Conservation (phyloP, 805 yeast genomes). For the Kluyveromyces aestuarii region DNA sequence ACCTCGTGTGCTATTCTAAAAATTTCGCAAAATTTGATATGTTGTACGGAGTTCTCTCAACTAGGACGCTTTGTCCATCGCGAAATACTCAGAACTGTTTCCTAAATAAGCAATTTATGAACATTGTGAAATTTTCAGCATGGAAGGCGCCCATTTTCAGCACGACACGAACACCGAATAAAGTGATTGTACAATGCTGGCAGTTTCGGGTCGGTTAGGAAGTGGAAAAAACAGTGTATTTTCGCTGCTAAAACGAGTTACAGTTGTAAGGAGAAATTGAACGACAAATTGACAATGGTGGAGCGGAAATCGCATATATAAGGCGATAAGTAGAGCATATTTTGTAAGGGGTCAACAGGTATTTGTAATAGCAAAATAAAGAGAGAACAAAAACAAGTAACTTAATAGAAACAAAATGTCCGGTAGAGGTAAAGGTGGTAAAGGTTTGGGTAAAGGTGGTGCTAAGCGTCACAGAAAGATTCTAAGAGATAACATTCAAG, state of each 20-base stretch:
- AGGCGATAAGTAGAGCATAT: background rate
- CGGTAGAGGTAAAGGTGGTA: slow-evolving; percentile 99
- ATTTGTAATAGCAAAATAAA: background rate
- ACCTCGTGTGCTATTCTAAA: background rate
- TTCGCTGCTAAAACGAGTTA: background rate
- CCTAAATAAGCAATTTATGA: background rate
- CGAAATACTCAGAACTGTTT: background rate
- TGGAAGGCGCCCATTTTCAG: background rate
- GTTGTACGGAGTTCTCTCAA: background rate
- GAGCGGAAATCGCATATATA: background rate
- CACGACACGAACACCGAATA: background rate
- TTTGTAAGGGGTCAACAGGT: no score
- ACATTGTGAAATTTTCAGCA: background rate
- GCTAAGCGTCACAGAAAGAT: slow-evolving; percentile 99
- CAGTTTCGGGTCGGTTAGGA: background rate
- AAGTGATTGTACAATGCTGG: background rate
- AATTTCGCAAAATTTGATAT: background rate
- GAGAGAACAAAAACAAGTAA: slow-evolving; percentile 4
- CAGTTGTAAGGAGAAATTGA: background rate
- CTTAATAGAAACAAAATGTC: slow-evolving; percentile 46
- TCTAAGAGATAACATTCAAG: slow-evolving; percentile 97
- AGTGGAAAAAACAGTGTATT: background rate
- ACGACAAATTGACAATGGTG: background rate
- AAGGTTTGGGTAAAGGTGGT: slow-evolving; percentile 99
- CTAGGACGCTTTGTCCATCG: no score